Percentiles rank a stretch among this genome's conserved stretches.
Conservation (phyloP, 495 filamentous ascomycete species). For the Xylaria grammica region DNA sequence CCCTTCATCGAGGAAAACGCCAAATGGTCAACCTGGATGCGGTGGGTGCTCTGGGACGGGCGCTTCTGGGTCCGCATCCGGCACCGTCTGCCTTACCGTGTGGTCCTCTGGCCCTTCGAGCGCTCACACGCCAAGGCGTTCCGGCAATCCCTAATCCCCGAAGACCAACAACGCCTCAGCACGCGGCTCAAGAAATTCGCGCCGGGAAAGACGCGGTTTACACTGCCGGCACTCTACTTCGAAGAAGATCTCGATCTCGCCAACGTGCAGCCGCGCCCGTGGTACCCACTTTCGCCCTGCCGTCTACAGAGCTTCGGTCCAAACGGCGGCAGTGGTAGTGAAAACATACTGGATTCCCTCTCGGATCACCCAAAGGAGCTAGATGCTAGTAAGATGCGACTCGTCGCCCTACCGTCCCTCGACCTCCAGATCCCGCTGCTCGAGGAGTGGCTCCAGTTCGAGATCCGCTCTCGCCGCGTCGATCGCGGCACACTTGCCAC, state of each 20-base stretch:
- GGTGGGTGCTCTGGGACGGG: slow-evolving; percentile 73
- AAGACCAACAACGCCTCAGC: slow-evolving; percentile 33
- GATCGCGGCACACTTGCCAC: slow-evolving; percentile 37
- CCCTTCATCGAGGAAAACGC: background rate
- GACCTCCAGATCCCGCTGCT: slow-evolving; percentile 40
- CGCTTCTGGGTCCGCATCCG: slow-evolving; percentile 79
- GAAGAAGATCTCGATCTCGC: slow-evolving; percentile 32
- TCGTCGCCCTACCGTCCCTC: slow-evolving; percentile 59
- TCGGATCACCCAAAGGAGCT: slow-evolving; percentile 7
- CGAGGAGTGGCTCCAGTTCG: slow-evolving; percentile 47
- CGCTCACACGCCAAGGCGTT: slow-evolving; percentile 53
- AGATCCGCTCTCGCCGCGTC: slow-evolving; percentile 54
- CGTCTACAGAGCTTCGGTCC: background rate
- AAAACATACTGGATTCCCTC: slow-evolving; percentile 12
- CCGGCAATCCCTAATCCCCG: slow-evolving; percentile 39
- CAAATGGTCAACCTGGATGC: slow-evolving; percentile 32
- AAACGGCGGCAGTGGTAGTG: background rate
- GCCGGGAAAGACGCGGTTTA: slow-evolving; percentile 58
- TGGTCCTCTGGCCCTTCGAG: slow-evolving; percentile 59
- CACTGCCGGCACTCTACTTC: slow-evolving; percentile 56
- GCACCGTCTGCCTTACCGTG: slow-evolving; percentile 39
- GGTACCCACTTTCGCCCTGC: slow-evolving; percentile 5
- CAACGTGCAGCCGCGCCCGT: slow-evolving; percentile 10
- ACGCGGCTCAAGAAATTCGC: slow-evolving; percentile 47
- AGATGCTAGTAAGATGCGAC: slow-evolving; percentile 29